These are phyloP conservation scores for Cladosporium phlei DNA, from an alignment of 2,329 filamentous ascomycete genomes.

Conservation along the genomic window DNA sequence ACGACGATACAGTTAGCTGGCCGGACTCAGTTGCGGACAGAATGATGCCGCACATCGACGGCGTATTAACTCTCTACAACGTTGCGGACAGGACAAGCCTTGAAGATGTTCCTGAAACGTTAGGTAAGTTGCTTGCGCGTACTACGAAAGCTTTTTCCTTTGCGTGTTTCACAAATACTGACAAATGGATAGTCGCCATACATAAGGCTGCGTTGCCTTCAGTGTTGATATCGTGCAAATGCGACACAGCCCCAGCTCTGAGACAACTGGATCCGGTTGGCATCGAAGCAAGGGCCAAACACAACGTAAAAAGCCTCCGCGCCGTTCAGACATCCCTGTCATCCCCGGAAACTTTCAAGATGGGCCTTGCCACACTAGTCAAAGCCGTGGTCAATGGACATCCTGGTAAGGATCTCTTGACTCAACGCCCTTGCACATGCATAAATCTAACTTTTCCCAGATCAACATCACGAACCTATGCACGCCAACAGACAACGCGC, in stretches of 20 bases:
- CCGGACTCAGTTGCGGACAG: slow-evolving; percentile 57
- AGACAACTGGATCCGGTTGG: slow-evolving; percentile 66
- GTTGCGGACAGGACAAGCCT: slow-evolving; percentile 74
- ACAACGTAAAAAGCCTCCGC: slow-evolving; percentile 59
- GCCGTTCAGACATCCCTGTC: slow-evolving; percentile 69
- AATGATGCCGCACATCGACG: slow-evolving; percentile 71
- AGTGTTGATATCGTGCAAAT: slow-evolving; percentile 83
- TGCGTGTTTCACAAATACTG: slow-evolving; percentile 37
- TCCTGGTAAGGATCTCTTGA: background rate
- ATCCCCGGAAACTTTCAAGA: slow-evolving; percentile 66
- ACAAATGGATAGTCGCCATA: slow-evolving; percentile 54
- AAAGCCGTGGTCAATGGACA: slow-evolving; percentile 49
- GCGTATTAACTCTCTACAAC: slow-evolving; percentile 81
- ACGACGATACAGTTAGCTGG: slow-evolving; percentile 52
- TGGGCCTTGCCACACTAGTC: slow-evolving; percentile 71
- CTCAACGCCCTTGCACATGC: too few relatives aligned
- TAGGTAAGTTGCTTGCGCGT: slow-evolving; percentile 60
- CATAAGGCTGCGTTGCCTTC: slow-evolving; percentile 69
- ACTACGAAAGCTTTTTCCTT: background rate
- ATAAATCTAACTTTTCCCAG: background rate
- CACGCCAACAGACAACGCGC: slow-evolving; percentile 37
- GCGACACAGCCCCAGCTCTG: slow-evolving; percentile 67
- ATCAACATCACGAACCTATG: slow-evolving; percentile 12
- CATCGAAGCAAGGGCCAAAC: slow-evolving; percentile 59
- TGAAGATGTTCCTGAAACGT: slow-evolving; percentile 65